Evolutionary conservation across 2,329 filamentous ascomycete species (phyloP), one percentile per base, ranked within the genome.

Genomic region (Colletotrichum higginsianum): DNA sequence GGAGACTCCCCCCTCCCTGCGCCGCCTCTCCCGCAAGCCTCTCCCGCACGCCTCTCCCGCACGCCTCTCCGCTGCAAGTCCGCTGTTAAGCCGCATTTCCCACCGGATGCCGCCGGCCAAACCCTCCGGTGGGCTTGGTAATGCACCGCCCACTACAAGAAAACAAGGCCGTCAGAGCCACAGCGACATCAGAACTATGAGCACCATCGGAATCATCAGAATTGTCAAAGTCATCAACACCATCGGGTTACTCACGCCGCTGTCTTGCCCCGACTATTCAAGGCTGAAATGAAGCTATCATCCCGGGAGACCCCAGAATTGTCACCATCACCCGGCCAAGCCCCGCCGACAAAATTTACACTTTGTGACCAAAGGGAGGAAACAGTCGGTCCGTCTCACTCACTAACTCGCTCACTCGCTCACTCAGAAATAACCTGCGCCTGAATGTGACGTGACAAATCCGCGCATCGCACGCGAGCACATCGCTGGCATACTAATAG

Each of bases 331-430:
- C 35, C 42, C 46, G 30, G 69, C 65, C 65, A 72, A 69, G 53
- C 7, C 35, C 42, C 30, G 21, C 65, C 42, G 55, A 66, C 30
- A 8, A 9, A 35, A 35, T 35, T 50, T 47, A 35, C 52, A 46
- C 58, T 30, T 23, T n/a, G 26, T 44, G 30, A 60, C 21, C 30
- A 35, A 9, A 30, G 26, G 30, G 30, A 35, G 30, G 9, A 72
- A 64, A 68, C 55, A 60, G 65, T 63, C 65, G 53, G 69, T 64
- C 65, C 65, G 53, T 72, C 65, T 72, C 50, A 35, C 23, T 52
- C 23, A 42, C 16, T 35, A 9, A 35, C 30, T 35, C 30, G 30
- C 30, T 35, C 30, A 35, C 30, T 35, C 30, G 30, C 30, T 35
- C 30, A 35, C 8, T 35, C 30, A 9, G 30, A 35, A 9, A 35